Evolutionary conservation across 345 rosid species (phyloP), one percentile per base, ranked within the genome.

Genomic region (Alliaria petiolata): DNA sequence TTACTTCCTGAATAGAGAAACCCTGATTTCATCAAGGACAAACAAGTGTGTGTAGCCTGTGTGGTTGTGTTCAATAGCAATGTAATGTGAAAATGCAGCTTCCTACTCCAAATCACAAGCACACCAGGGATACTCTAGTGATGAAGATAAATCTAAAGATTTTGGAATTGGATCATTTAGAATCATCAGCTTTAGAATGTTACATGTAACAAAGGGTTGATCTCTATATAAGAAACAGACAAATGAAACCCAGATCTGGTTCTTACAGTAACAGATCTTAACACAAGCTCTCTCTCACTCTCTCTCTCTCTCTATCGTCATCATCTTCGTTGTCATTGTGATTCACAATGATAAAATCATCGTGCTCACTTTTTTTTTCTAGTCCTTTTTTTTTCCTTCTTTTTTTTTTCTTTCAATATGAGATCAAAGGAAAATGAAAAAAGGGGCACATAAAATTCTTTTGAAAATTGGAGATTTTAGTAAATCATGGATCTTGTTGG

Each of bases 251-350:
- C 52, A 76, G 70, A 69, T 69, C 75, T 76, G 70, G 67, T 62
- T 62, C 65, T 76, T 76, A 76, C 65, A 76, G 59, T 62, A 76
- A 63, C 61, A 69, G 79, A 76, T 76, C 79, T 22, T n/a, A 69
- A 55, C 66, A 76, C 61, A 69, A 55, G 0, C 71, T 55, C 70
- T 51, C 61, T 25, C 49, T 33, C 42, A 31, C 53, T 66, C 8
- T 51, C 20, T 54, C 14, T 31, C 39, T 0, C 64, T 42, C 62
- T 49, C 28, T 56, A 66, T 60, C 55, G 73, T 67, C 78, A 59
- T 60, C 73, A 8, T 75, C 74, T 46, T 70, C 20, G 6, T 49
- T 17, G 36, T 35, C 51, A 31, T 31, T 30, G 43, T 47, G 61
- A 53, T 53, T n/a, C 57, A 52, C 57, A 52, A 57, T 59, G 54